Conservation (phyloP, 1,284 basidiomycete species). For the Porogramme epimiltina region DNA sequence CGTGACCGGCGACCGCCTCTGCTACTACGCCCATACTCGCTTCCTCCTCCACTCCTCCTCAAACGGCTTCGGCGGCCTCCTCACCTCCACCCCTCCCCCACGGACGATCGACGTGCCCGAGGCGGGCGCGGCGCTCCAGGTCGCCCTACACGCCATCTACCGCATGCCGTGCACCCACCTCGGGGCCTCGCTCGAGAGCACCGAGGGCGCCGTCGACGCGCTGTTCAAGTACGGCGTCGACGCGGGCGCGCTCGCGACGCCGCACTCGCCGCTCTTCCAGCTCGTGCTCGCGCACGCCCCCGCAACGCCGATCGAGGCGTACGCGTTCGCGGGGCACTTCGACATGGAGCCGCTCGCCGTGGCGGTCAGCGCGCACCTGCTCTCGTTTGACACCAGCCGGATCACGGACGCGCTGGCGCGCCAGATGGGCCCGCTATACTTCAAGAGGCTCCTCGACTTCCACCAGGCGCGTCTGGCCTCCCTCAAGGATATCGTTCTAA, state of each 20-base stretch:
- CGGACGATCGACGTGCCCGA: neutral
- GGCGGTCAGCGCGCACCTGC: constrained; percentile 33
- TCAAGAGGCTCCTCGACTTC: constrained; percentile 39
- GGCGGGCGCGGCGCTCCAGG: constrained; percentile 19
- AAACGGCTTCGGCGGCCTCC: constrained; percentile 30
- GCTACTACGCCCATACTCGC: constrained; percentile 43
- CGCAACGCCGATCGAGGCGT: constrained; percentile 34
- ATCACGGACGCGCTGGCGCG: constrained; percentile 34
- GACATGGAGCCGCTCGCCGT: constrained; percentile 35
- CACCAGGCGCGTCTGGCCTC: constrained; percentile 36
- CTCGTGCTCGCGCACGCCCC: constrained; percentile 32
- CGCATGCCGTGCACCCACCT: constrained; percentile 28
- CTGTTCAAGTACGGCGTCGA: constrained; percentile 32
- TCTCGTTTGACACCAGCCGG: constrained; percentile 29
- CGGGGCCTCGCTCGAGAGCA: constrained; percentile 22
- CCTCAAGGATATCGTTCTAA: constrained; percentile 33
- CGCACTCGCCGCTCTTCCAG: constrained; percentile 24
- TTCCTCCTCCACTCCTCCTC: constrained; percentile 29
- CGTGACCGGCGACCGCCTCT: constrained; percentile 65
- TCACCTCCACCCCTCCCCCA: neutral
- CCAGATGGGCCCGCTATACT: constrained; percentile 38
- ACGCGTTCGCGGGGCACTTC: constrained; percentile 35
- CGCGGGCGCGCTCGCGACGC: constrained; percentile 10
- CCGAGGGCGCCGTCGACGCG: constrained; percentile 27
- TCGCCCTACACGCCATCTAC: constrained; percentile 36